Percentiles rank a stretch among this genome's conserved stretches.
Evolutionary conservation across 1,139 yeast genomes (phyloP).

Genomic region (Zygoascus meyerae): DNA sequence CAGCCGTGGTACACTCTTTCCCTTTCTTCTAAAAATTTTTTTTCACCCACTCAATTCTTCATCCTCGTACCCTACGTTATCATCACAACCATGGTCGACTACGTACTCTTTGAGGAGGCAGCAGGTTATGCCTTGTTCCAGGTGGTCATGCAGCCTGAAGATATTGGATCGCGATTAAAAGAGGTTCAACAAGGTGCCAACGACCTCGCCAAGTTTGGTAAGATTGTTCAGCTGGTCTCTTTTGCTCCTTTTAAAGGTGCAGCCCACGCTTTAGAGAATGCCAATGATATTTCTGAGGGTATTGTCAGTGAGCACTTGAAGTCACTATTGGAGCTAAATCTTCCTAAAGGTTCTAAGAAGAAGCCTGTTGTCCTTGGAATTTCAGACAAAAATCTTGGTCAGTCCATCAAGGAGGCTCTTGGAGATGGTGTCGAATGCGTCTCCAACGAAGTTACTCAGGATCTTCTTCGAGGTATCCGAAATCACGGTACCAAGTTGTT

Average conservation of each 20-base stretch:
- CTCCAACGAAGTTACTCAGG: slow-evolving; percentile 89
- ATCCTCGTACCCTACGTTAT: neutral
- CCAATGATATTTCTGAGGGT: slow-evolving; percentile 97
- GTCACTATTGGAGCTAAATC: slow-evolving; percentile 79
- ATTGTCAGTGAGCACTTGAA: slow-evolving; percentile 88
- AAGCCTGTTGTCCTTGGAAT: slow-evolving; percentile 69
- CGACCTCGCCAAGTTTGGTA: slow-evolving; percentile 85
- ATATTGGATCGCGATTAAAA: slow-evolving; percentile 80
- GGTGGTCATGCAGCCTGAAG: slow-evolving; percentile 91
- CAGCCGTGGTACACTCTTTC: neutral
- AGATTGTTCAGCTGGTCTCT: slow-evolving; percentile 86
- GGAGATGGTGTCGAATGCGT: slow-evolving; percentile 78
- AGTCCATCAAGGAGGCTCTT: slow-evolving; percentile 85
- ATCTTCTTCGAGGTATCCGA: slow-evolving; percentile 91
- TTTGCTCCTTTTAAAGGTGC: slow-evolving; percentile 99
- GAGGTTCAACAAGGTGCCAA: slow-evolving; percentile 92
- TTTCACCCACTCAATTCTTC: slow-evolving; percentile 3
- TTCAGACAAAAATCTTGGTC: slow-evolving; percentile 93
- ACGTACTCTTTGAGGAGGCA: slow-evolving; percentile 94
- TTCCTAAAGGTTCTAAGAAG: slow-evolving; percentile 74
- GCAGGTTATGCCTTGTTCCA: slow-evolving; percentile 97
- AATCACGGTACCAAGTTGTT: slow-evolving; percentile 82
- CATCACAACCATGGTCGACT: slow-evolving; percentile 53
- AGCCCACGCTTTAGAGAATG: slow-evolving; percentile 97
- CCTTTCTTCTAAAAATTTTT: slow-evolving; percentile 10